Percentiles rank a stretch among this genome's conserved stretches.
These are phyloP conservation scores for Zygnema circumcarinatum DNA, from an alignment of 139 green algal genomes.

Conservation along the genomic window DNA sequence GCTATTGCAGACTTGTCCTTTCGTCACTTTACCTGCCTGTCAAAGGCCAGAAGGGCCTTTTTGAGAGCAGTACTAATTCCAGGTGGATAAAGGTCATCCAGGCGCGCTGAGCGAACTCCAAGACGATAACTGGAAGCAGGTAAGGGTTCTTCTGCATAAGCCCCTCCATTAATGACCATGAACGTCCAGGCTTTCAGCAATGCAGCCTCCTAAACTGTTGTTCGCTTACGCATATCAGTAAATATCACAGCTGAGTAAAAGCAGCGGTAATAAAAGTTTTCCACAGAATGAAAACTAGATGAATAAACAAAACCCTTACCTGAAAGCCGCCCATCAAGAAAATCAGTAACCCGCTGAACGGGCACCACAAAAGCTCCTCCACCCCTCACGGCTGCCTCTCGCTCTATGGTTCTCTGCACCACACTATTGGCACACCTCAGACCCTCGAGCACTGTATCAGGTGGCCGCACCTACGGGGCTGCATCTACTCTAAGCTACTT, in stretches of 20 bases:
- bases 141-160: conserved; percentile 54
- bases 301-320: too few species aligned
- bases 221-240: too few species aligned
- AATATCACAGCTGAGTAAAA: too few species aligned
- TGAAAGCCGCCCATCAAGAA: conserved; percentile 64
- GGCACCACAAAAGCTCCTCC: conserved; percentile 75
- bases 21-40: conserved; percentile 27
- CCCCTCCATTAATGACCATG: too few species aligned
- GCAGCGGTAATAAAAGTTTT: too few species aligned
- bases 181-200: too few species aligned
- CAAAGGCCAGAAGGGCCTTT: conserved; percentile 62
- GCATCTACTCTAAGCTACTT: too few species aligned
- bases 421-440: background rate
- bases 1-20: too few species aligned
- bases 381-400: conserved; percentile 68
- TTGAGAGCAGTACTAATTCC: conserved; percentile 69
- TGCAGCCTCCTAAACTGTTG: too few species aligned
- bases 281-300: too few species aligned
- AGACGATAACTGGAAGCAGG: conserved; percentile 80
- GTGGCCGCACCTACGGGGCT: too few species aligned
- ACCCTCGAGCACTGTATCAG: too few species aligned
- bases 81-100: conserved; percentile 78
- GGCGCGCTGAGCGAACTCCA: conserved; percentile 66
- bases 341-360: conserved; percentile 79
- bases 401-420: conserved; percentile 44